Base-by-base conservation (phyloP, 2,329 filamentous ascomycete species). In the Fusarium annulatum region DNA sequence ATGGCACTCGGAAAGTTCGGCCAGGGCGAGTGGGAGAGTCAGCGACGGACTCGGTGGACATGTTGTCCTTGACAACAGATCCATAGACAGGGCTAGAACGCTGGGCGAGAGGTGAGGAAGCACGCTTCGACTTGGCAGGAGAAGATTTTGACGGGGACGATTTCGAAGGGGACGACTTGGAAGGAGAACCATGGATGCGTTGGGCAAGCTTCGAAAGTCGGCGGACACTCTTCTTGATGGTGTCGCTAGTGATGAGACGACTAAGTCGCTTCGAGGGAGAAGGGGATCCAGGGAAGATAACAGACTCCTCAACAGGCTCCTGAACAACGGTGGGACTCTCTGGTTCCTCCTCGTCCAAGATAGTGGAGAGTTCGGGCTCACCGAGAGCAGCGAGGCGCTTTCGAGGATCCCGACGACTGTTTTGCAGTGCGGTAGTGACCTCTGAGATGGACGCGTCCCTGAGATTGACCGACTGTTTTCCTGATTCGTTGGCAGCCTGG, bases 191-290 rank as follows among this genome's bases (percentile, higher is more conserved):
- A 4, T 21, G 45, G 6, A 48, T 12, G 45, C 6, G 45, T 48
- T 48, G 21, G 45, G 45, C 45, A 30, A 48, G 45, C 26, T 48
- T 48, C 45, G 45, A 77, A 55, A 82, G 61, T 30, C 78, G 79
- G 38, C 67, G 73, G 26, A 77, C 59, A 14, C 69, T 71, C 48
- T 57, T 71, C 73, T 77, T 78, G 56, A 55, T 55, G 5, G 80
- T 67, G 11, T 79, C 79, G 46, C 67, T 79, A 5, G 72, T 71
- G 18, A 79, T 74, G 18, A 79, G 76, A n/a, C 74, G 73, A 30
- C 76, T 69, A 34, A 75, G 65, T 42, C 76, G 75, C 76, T 82
- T 82, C 26, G 74, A 77, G 2, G 81, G 81, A 9, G 81, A 82
- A 55, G 72, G 75, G 45, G 75, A 64, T 48, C 80, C 76, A 3